Evolutionary conservation across 2,329 filamentous ascomycete species (phyloP).

Genomic region (Cladobotryum protrusum): DNA sequence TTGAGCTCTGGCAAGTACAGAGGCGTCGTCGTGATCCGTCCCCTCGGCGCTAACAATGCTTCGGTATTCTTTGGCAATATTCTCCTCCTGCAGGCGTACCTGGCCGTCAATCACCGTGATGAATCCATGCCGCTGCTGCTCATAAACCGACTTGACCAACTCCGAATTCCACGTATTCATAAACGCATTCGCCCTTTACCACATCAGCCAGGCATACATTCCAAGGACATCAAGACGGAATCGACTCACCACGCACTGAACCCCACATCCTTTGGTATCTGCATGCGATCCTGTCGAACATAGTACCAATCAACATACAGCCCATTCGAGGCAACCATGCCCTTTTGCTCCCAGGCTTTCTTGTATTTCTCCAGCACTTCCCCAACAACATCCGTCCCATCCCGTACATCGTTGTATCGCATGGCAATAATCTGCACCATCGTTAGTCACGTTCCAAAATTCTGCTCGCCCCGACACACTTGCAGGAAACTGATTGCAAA

Average conservation of each 20-base stretch:
- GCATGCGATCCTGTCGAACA: conserved; percentile 2
- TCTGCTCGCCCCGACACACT: background rate
- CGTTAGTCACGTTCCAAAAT: too few species aligned
- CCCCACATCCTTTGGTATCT: background rate
- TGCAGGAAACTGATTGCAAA: conserved; percentile 39
- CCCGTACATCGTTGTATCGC: conserved; percentile 8
- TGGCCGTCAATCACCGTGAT: conserved; percentile 20
- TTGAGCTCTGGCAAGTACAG: conserved; percentile 4
- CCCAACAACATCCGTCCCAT: conserved; percentile 23
- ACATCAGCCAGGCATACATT: background rate
- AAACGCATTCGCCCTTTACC: conserved; percentile 23
- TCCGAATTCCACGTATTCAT: conserved; percentile 33
- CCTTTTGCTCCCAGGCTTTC: conserved; percentile 27
- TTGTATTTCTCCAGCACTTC: conserved; percentile 32
- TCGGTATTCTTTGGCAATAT: conserved; percentile 20
- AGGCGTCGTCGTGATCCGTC: conserved; percentile 12
- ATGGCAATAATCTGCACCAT: conserved; percentile 5
- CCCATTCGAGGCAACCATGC: conserved; percentile 17
- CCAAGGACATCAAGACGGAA: too few species aligned
- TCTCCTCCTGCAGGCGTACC: conserved; percentile 17
- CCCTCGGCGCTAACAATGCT: conserved; percentile 10
- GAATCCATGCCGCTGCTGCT: conserved; percentile 20
- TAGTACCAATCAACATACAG: conserved; percentile 18
- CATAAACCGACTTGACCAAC: conserved; percentile 21
- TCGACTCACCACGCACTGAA: conserved; percentile 4